phyloP scores from a whole-genome alignment of 768 basidiomycete species.

The Royoungia palumana region DNA sequence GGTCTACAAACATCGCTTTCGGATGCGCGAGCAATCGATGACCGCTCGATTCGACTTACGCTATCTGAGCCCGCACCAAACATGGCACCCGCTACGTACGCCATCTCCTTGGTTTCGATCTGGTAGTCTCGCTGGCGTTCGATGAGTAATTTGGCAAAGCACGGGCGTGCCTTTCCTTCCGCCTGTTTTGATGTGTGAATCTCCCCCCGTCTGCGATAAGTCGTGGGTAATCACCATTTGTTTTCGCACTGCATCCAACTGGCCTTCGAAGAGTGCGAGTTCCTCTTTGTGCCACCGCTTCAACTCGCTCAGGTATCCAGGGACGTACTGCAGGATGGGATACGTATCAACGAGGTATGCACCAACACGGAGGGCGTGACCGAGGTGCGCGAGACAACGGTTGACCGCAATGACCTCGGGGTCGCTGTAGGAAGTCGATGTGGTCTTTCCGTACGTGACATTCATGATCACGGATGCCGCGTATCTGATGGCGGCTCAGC shows the following conservation, averaged over 20 bases:
- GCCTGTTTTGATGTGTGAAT: slow-evolving; percentile 11
- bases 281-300: slow-evolving; percentile 49
- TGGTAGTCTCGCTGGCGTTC: slow-evolving; percentile 34
- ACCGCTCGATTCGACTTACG: slow-evolving; percentile 19
- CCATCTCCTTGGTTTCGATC: slow-evolving; percentile 34
- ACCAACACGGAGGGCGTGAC: slow-evolving; percentile 21
- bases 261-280: slow-evolving; percentile 30
- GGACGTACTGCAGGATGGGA: slow-evolving; percentile 23
- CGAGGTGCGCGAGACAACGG: slow-evolving; percentile 24
- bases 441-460: slow-evolving; percentile 39
- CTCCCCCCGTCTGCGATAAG: too few relatives aligned
- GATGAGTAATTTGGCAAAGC: slow-evolving; percentile 36
- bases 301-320: slow-evolving; percentile 45
- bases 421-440: slow-evolving; percentile 36
- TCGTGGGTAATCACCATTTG: slow-evolving; percentile 24
- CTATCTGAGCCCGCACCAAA: slow-evolving; percentile 43
- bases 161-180: slow-evolving; percentile 24
- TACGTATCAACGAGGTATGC: slow-evolving; percentile 27
- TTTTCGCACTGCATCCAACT: slow-evolving; percentile 28
- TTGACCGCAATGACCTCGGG: slow-evolving; percentile 33
- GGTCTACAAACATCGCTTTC: slow-evolving; percentile 18
- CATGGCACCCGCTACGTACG: slow-evolving; percentile 41
- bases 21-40: too few relatives aligned
- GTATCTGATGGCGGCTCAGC: too few relatives aligned
- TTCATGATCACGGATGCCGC: slow-evolving; percentile 36